Conservation (phyloP, 2,329 filamentous ascomycete genomes). For the Sporothrix pallida region DNA sequence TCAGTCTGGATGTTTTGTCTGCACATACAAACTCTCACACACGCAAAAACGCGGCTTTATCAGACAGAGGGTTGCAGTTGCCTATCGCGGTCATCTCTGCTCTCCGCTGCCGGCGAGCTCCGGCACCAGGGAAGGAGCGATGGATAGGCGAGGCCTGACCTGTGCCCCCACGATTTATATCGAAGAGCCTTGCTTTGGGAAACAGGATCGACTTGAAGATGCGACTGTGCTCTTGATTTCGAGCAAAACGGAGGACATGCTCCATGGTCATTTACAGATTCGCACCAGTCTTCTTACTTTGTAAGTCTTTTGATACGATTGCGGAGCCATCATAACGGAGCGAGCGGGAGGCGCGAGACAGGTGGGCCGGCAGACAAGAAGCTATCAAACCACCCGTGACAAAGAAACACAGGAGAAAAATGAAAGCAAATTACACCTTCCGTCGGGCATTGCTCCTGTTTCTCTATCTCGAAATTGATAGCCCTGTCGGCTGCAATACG, state of each 20-base stretch:
- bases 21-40: not conserved
- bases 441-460: not conserved
- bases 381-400: not conserved
- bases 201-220: not conserved
- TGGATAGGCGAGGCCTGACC: not conserved
- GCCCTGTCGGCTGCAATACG: conserved; percentile 8
- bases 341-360: not conserved
- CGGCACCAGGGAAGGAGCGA: not conserved
- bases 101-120: conserved; percentile 19
- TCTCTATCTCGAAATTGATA: not conserved
- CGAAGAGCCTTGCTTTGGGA: not conserved
- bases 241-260: not conserved
- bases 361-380: not conserved
- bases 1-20: not conserved
- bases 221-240: not conserved
- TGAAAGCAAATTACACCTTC: not conserved
- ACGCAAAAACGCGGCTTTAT: not conserved
- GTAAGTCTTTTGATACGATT: conserved; percentile 3
- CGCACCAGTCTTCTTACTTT: too few species aligned
- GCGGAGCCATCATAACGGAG: not conserved
- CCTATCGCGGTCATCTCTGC: conserved; percentile 20
- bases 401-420: not conserved
- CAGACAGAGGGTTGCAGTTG: not conserved
- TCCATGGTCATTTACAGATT: not conserved
- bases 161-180: conserved; percentile 21